These are phyloP conservation scores for Spathaspora arborariae DNA, from an alignment of 805 yeast genomes.

Conservation along the genomic window DNA sequence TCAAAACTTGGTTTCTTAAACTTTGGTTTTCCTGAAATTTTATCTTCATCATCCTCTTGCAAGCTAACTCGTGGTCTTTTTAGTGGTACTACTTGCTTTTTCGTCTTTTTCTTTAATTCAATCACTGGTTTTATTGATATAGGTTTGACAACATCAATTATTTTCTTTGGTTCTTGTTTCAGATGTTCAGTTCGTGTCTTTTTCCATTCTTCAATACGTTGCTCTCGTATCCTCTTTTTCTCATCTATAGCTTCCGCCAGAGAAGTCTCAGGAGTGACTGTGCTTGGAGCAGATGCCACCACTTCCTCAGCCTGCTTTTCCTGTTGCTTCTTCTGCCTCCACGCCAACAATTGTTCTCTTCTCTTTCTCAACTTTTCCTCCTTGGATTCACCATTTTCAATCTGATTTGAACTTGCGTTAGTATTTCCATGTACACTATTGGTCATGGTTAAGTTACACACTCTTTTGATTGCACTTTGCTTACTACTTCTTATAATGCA, in stretches of 20 bases:
- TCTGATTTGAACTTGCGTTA: constrained; percentile 13
- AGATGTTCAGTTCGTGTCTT: constrained; percentile 20
- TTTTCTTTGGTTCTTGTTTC: background rate
- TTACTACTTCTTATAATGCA: background rate
- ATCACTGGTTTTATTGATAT: constrained; percentile 3
- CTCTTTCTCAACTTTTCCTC: constrained; percentile 39
- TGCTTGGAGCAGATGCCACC: background rate
- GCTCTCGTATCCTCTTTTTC: constrained; percentile 25
- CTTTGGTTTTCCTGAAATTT: constrained; percentile 10
- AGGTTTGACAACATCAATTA: background rate
- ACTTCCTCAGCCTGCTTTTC: constrained; percentile 14
- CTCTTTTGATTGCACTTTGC: background rate
- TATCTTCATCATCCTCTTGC: constrained; percentile 28
- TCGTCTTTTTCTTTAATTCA: constrained; percentile 7
- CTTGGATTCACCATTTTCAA: constrained; percentile 15
- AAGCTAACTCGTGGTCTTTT: constrained; percentile 13
- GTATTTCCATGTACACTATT: constrained; percentile 2
- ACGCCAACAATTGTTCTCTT: constrained; percentile 51
- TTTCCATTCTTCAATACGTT: constrained; percentile 52
- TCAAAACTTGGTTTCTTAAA: constrained; percentile 19
- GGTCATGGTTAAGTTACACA: background rate
- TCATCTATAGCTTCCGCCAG: constrained; percentile 8
- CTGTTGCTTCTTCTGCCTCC: constrained; percentile 55
- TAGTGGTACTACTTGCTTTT: constrained; percentile 1
- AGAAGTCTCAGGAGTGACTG: background rate